Base-by-base conservation (phyloP, 2,329 filamentous ascomycete species). In the Calonectria fujianensis region DNA sequence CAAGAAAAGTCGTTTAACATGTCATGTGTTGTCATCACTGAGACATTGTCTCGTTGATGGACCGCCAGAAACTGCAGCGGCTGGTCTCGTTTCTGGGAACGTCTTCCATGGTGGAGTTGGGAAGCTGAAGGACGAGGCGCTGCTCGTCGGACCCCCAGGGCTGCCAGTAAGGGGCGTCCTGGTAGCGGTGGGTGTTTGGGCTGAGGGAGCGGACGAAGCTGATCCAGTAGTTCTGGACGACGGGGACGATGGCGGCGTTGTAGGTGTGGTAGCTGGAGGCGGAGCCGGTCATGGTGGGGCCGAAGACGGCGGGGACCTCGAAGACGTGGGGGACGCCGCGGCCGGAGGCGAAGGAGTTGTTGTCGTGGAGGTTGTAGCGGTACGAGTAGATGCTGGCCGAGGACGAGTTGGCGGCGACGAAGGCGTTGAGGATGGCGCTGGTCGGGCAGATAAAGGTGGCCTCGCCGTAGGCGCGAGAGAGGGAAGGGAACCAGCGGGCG, bases 181-280 rank as follows among this genome's bases (percentile, higher is more conserved):
- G 35, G 27, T 80, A 76, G 66, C 83, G 80, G 54, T 85, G 74
- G 11, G 76, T 51, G 70, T 89, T 89, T 1, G 89, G 89, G 73
- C 90, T 83, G 41, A 89, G 80, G 14, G 80, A 79, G 31, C 83
- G 82, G 27, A 89, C 86, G 76, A 91, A 91, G 24, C 87, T 88
- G 57, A 89, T 83, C 81, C 85, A 89, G 78, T 90, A 90, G 63
- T 83, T 82, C 87, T 89, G 89, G 24, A 89, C 83, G 16, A 89
- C 74, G 8, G 86, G 85, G 3, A 90, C 85, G 3, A 90, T 82
- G 3, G 80, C 80, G 4, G 85, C 84, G 78, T 90, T 89, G 77
- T 86, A 87, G 18, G 85, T 84, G 51, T 79, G 82, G 77, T 89
- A 89, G 76, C 87, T 88, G 1, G 74, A 50, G 69, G 63, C 71